Conservation (phyloP, 768 basidiomycete species). For the Cystobasidium onofrii region DNA sequence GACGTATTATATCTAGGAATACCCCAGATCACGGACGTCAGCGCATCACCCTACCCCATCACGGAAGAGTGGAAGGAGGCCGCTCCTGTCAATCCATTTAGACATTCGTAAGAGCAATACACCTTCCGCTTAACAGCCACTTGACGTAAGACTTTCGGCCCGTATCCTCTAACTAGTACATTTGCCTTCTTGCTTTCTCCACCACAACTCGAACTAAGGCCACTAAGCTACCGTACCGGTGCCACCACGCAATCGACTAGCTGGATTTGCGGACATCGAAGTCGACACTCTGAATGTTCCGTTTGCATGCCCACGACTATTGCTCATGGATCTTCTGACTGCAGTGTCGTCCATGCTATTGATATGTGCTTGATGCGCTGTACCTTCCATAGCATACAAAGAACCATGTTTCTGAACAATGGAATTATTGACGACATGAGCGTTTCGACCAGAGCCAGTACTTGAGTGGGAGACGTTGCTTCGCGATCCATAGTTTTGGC, state of each 20-base stretch:
- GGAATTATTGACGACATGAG: not conserved
- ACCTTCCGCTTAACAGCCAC: too few species aligned
- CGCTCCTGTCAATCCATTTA: too few species aligned
- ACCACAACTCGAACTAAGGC: too few species aligned
- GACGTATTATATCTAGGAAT: too few species aligned
- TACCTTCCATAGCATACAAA: not conserved
- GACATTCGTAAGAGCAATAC: too few species aligned
- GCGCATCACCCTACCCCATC: too few species aligned
- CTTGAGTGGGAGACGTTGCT: not conserved
- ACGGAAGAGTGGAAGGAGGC: too few species aligned
- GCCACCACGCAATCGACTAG: not conserved
- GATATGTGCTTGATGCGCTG: not conserved
- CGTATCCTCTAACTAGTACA: too few species aligned
- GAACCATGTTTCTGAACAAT: not conserved
- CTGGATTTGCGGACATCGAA: not conserved
- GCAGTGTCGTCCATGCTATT: not conserved
- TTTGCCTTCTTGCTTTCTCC: too few species aligned
- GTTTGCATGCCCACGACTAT: not conserved
- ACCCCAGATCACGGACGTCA: too few species aligned
- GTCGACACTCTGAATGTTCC: not conserved
- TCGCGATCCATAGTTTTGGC: not conserved
- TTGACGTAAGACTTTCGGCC: too few species aligned
- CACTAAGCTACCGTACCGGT: not conserved
- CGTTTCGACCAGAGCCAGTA: not conserved
- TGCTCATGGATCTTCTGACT: not conserved